Evolutionary conservation across 2,329 filamentous ascomycete species (phyloP), one percentile per base, ranked within the genome.

Genomic region (Colletotrichum destructivum): DNA sequence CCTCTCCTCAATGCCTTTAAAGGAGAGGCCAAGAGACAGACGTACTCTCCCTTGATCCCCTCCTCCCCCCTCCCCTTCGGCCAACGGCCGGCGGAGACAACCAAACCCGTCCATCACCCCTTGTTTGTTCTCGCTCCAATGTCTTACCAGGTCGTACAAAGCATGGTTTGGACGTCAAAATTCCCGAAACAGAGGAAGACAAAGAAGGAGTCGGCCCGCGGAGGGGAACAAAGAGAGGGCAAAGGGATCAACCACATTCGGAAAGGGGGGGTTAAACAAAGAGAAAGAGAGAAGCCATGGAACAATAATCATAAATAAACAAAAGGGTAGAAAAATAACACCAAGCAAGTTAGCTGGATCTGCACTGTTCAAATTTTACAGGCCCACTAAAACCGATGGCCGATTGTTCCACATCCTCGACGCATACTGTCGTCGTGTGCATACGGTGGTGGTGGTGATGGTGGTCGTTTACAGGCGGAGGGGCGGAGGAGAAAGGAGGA

Each of bases 291-390:
- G 4, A 31, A 31, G 31, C 31, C 6, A 31, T 31, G 1, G 31
- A 31, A 9, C 31, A 31, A 31, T 4, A 31, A 31, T 31, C 6
- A 60, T 12, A 11, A 38, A 15, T 3, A 40, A 35, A 62, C 13
- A 57, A 51, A 47, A 47, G 12, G 40, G 57, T 31, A 54, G 56
- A 23, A 44, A 62, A 49, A 52, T 26, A 42, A 26, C 52, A 16
- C 6, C 26, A 49, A 38, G 38, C 11, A 31, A 59, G 44, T 18
- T 26, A 38, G 42, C 62, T 70, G 23, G 38, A 71, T 68, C 51
- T 62, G 51, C 64, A 51, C 35, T n/a, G 23, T 68, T 62, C 63
- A 62, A 71, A 71, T 71, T 71, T 71, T 68, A 67, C 52, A 15
- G 68, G 57, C 44, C 68, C 64, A 71, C 68, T 56, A 46, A 68